phyloP scores from a whole-genome alignment of 441 rosid genomes.

The Corymbia citriodora region DNA sequence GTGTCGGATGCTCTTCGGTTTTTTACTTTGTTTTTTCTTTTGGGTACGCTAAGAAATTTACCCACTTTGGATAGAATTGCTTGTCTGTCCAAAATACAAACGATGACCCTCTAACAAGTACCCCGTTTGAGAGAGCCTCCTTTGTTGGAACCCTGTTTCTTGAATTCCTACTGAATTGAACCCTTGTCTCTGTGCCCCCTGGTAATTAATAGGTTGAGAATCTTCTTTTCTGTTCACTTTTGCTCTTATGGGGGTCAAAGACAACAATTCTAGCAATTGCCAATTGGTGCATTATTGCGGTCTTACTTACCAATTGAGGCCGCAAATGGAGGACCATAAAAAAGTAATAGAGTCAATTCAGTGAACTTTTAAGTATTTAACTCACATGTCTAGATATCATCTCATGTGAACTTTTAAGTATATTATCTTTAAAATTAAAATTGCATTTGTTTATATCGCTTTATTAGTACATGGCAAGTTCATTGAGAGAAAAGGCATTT shows the following conservation, averaged over 20 bases:
- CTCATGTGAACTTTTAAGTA: no score
- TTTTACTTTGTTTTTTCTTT: no score
- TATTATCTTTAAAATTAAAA: no score
- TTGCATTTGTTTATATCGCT: no score
- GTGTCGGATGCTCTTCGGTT: no score
- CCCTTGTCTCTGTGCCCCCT: not conserved
- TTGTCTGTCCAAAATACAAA: not conserved
- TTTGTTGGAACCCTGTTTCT: not conserved
- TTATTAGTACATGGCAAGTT: no score
- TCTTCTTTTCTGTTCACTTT: not conserved
- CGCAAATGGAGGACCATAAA: not conserved
- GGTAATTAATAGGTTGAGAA: not conserved
- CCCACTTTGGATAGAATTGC: not conserved
- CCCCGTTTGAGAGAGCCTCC: no score
- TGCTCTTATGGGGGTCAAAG: not conserved
- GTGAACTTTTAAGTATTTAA: no score
- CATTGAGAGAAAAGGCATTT: no score
- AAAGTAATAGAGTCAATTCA: not conserved
- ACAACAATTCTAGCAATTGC: not conserved
- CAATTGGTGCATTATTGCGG: not conserved
- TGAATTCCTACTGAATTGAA: not conserved
- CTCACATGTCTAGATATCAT: no score
- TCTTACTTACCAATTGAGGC: rapidly evolving
- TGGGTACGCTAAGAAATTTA: not conserved
- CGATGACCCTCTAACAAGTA: not conserved